Conservation (phyloP, 768 basidiomycete genomes). For the Mycena rebaudengoi region DNA sequence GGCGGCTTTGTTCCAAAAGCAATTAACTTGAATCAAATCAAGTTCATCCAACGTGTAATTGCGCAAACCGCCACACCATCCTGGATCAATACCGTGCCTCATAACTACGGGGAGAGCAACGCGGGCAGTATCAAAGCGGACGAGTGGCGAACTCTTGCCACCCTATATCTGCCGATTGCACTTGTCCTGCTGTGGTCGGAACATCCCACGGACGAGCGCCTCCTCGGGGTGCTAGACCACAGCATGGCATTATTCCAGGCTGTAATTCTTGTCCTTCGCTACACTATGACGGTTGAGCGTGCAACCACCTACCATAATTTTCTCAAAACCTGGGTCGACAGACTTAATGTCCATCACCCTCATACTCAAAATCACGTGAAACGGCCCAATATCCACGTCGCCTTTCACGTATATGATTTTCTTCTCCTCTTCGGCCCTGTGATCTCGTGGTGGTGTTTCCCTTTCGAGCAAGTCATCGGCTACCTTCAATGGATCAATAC, state of each 20-base stretch:
- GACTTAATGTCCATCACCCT: conserved; percentile 33
- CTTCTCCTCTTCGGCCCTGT: conserved; percentile 46
- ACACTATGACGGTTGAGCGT: conserved; percentile 24
- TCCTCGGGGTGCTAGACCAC: conserved; percentile 33
- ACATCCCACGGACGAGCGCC: conserved; percentile 6
- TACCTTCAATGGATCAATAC: conserved; percentile 41
- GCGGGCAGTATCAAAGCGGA: conserved; percentile 41
- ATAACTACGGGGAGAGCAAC: conserved; percentile 29
- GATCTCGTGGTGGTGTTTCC: conserved; percentile 49
- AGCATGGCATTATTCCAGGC: conserved; percentile 39
- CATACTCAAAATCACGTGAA: conserved; percentile 24
- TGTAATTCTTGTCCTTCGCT: conserved; percentile 30
- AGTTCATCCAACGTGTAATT: conserved; percentile 23
- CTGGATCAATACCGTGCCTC: conserved; percentile 28
- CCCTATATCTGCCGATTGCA: conserved; percentile 35
- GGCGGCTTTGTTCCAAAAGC: conserved; percentile 13
- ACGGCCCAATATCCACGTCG: conserved; percentile 37
- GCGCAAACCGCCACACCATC: conserved; percentile 18
- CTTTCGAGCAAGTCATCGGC: conserved; percentile 49
- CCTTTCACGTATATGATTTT: conserved; percentile 46
- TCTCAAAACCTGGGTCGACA: conserved; percentile 36
- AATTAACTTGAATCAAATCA: conserved; percentile 20
- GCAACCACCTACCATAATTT: conserved; percentile 21
- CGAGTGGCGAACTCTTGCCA: conserved; percentile 35
- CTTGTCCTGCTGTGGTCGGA: conserved; percentile 35